Evolutionary conservation across 2,329 filamentous ascomycete genomes (phyloP).

Genomic region (Paecilomyces variotii): DNA sequence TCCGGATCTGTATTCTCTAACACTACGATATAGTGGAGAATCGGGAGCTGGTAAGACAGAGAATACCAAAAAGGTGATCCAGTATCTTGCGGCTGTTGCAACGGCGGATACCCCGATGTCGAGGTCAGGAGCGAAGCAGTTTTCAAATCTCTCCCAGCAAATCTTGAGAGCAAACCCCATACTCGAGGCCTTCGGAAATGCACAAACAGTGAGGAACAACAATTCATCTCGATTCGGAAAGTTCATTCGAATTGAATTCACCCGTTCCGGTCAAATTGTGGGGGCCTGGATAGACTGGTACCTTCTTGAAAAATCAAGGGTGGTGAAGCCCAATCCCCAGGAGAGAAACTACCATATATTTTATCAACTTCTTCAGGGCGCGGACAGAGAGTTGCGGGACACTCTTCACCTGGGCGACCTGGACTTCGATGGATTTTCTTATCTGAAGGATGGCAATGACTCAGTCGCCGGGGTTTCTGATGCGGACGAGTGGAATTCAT

Average conservation of each 20-base stretch:
- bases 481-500: constrained; percentile 74
- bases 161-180: constrained; percentile 95
- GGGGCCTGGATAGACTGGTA: constrained; percentile 99
- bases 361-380: constrained; percentile 87
- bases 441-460: constrained; percentile 86
- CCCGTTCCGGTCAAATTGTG: constrained; percentile 75
- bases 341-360: constrained; percentile 98
- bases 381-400: constrained; percentile 62
- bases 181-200: constrained; percentile 94
- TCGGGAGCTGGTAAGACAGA: constrained; percentile 98
- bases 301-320: constrained; percentile 92
- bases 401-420: constrained; percentile 68
- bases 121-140: constrained; percentile 54
- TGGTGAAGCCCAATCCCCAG: constrained; percentile 76
- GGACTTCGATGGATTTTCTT: constrained; percentile 79
- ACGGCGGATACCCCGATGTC: constrained; percentile 63
- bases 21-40: constrained; percentile 54
- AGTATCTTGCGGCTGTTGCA: constrained; percentile 92
- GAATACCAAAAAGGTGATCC: constrained; percentile 99
- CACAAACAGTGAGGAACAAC: constrained; percentile 94
- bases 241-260: constrained; percentile 97
- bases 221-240: constrained; percentile 98
- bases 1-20: background rate
- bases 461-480: constrained; percentile 87
- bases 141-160: constrained; percentile 88